phyloP scores from a whole-genome alignment of 2,329 filamentous ascomycete genomes.

The Sarocladium brachiariae region DNA sequence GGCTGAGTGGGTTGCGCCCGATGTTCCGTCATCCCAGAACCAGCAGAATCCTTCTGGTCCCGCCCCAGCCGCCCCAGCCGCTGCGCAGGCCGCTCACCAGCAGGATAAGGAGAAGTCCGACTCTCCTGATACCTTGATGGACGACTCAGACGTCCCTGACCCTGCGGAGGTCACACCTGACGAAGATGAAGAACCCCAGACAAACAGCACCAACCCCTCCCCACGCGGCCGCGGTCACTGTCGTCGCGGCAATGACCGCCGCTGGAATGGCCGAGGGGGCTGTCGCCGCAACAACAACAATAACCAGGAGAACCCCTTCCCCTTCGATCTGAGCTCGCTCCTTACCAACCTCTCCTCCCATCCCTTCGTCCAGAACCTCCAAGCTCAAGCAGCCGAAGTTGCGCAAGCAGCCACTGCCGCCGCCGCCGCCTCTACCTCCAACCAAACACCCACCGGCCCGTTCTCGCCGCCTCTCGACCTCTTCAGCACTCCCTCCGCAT shows the following conservation, averaged over 20 bases:
- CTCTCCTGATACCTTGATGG: conserved; percentile 10
- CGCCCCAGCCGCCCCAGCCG: no score
- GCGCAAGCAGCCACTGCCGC: conserved; percentile 11
- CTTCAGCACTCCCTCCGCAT: conserved; percentile 60
- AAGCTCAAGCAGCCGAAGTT: conserved; percentile 15
- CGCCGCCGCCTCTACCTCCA: conserved; percentile 12
- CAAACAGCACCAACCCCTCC: not conserved
- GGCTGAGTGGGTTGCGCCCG: not conserved
- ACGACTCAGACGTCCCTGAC: conserved; percentile 7
- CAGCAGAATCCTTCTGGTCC: no score
- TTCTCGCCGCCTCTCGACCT: conserved; percentile 66
- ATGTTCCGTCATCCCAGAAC: not conserved
- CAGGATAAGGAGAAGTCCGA: conserved; percentile 7
- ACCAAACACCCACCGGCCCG: conserved; percentile 24
- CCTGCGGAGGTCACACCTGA: conserved; percentile 11
- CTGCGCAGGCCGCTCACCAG: not conserved
- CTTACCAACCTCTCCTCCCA: conserved; percentile 34
- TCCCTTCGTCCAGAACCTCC: conserved; percentile 35
- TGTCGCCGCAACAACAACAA: conserved; percentile 11
- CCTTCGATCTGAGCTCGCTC: conserved; percentile 32
- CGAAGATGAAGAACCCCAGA: not conserved
- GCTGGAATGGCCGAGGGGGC: conserved; percentile 13
- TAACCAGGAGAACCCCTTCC: conserved; percentile 14
- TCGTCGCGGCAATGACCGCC: conserved; percentile 15
- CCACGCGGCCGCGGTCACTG: conserved; percentile 14